Base-by-base conservation (phyloP, 495 filamentous ascomycete species). In the Chaetomium cochliodes region DNA sequence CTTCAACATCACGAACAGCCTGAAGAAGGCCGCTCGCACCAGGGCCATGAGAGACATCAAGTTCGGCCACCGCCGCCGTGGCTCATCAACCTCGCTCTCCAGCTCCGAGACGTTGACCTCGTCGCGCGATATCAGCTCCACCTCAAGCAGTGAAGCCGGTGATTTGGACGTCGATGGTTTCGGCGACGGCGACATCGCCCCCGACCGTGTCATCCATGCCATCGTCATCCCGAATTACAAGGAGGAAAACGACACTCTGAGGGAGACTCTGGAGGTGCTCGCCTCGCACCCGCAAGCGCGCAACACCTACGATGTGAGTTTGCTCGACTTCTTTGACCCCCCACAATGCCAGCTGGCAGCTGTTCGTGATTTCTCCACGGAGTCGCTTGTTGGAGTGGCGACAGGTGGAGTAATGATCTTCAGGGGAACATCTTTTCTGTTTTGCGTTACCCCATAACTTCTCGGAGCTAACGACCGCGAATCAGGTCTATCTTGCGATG, bases 221-320 rank as follows among this genome's bases (percentile, higher is more conserved):
- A 87, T 90, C 58, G 79, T 90, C 65, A 75, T 90, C 12, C 87
- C 87, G 16, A 88, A 88, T 67, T 90, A 90, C 74, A 86, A 86
- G 64, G 87, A 90, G 67, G 86, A 89, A 28, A 73, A 87, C 60
- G 83, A 87, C 57, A 88, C 83, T 0, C 73, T 90, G 59, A 76
- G 83, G 65, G 86, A 88, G 62, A 89, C 87, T 2, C 73, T 89
- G 33, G 83, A 85, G 30, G 86, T 89, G 25, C 74, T 90, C 65
- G 87, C 86, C 7, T 84, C 80, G 42, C 87, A 90, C 70, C 81
- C 85, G 5, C 80, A 86, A 62, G 87, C 87, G 23, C 78, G 80
- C 51, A 77, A 79, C 57, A 81, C 80, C 49, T 90, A 90, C 75
- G 86, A 90, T 77, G 87, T 88, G 74, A 78, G 85, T 82, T 13